Conservation (phyloP, 495 filamentous ascomycete species). For the Penicillium lividum region DNA sequence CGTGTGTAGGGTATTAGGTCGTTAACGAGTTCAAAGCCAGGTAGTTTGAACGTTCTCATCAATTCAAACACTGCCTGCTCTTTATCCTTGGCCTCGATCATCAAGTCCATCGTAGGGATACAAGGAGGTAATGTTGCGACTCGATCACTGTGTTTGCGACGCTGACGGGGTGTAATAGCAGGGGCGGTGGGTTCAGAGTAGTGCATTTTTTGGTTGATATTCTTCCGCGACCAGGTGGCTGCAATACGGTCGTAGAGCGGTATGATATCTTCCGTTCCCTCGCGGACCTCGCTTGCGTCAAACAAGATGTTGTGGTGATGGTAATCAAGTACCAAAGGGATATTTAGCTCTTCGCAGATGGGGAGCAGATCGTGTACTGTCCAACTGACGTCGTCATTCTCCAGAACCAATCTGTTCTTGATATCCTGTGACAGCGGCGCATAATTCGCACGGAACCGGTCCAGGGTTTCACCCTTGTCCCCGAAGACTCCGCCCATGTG, state of each 20-base stretch:
- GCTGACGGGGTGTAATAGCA: slow-evolving; percentile 72
- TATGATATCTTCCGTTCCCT: slow-evolving; percentile 83
- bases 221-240: slow-evolving; percentile 83
- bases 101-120: slow-evolving; percentile 79
- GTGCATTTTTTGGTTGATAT: slow-evolving; percentile 94
- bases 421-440: slow-evolving; percentile 60
- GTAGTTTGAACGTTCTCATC: slow-evolving; percentile 82
- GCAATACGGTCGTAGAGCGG: slow-evolving; percentile 70
- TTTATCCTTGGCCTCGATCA: slow-evolving; percentile 99
- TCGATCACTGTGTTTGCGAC: slow-evolving; percentile 81
- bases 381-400: slow-evolving; percentile 94
- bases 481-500: slow-evolving; percentile 94
- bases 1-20: slow-evolving; percentile 78
- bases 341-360: slow-evolving; percentile 88
- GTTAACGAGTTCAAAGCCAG: slow-evolving; percentile 71
- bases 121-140: slow-evolving; percentile 81
- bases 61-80: slow-evolving; percentile 96
- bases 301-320: slow-evolving; percentile 97
- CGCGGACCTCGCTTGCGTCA: slow-evolving; percentile 67
- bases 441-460: slow-evolving; percentile 83
- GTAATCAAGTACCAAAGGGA: slow-evolving; percentile 89
- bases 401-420: slow-evolving; percentile 82
- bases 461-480: slow-evolving; percentile 79
- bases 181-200: slow-evolving; percentile 78
- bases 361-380: slow-evolving; percentile 89